Base-by-base conservation (phyloP, 257 asterid species). In the Primulina tabacum region DNA sequence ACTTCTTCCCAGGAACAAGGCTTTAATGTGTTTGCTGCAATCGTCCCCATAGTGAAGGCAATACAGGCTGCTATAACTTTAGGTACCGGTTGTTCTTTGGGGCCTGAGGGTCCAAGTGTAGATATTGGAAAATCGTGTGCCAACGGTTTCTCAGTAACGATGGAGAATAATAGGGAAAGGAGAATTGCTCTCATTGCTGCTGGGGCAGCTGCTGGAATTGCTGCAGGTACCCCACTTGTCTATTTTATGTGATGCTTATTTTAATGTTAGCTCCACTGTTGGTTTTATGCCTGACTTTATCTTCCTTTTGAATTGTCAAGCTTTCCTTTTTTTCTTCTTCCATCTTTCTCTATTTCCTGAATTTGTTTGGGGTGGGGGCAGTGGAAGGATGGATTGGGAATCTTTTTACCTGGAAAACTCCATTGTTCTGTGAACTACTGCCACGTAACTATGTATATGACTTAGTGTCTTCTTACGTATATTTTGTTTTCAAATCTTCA, bases 81-180 rank as follows among this genome's bases (percentile, higher is more conserved):
- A 73, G 97, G 95, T 32, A 94, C 99, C 60, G 97, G 99, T 32
- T 83, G 99, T 82, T 94, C 99, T 74, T 81, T 94, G 65, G 99
- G 99, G 72, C 99, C 99, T 58, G 97, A 94, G 83, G 99, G 99
- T 70, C 97, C 97, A 20, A 92, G 97, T 77, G 99, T 94, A 9
- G 99, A 94, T 81, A 94, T 94, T 77, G 99, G 97, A 47, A 94
- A 89, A 79, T 94, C 99, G 11, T 91, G 99, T 81, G 99, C 97
- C 63, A 72, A 89, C 72, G 97, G 97, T 69, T 85, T 89, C 85
- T 91, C 99, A 1, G 82, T 86, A 74, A 91, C 85, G 79, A 94
- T 91, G 97, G 99, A 94, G 80, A 94, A 84, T 84, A 94, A 94
- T 71, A 87, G 93, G 78, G 99, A 94, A 85, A 85, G 97, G 81